Evolutionary conservation across 331 rosid genomes (phyloP).

Genomic region (Stylosanthes scabra): DNA sequence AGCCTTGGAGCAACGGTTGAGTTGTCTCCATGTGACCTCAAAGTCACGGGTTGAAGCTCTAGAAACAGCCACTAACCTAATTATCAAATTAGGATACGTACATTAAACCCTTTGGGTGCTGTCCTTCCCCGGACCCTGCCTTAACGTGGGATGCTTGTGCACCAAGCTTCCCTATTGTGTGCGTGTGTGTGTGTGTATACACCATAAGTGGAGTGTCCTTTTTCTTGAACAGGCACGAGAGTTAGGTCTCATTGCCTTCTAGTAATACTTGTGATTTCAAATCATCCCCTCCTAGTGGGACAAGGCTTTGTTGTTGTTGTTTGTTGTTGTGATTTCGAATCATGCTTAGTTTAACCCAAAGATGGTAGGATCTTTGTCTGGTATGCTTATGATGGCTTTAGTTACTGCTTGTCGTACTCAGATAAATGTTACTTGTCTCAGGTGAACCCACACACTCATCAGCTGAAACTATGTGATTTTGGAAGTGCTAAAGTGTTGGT

Average conservation of each 20-base stretch:
- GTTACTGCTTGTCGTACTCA: slow-evolving; percentile 35
- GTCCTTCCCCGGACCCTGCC: too few species aligned
- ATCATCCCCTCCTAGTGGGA: too few species aligned
- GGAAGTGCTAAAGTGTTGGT: slow-evolving; percentile 96
- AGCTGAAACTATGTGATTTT: slow-evolving; percentile 90
- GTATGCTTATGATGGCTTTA: slow-evolving; percentile 23
- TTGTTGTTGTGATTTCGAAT: neutral
- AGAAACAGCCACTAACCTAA: too few species aligned
- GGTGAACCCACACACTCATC: slow-evolving; percentile 97
- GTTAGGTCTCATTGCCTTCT: slow-evolving; percentile 1
- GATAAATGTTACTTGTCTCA: slow-evolving; percentile 47
- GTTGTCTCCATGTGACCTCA: too few species aligned
- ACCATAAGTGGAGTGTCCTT: neutral
- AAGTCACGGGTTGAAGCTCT: too few species aligned
- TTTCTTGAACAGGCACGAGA: neutral
- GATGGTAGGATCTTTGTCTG: slow-evolving; percentile 11
- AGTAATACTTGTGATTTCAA: neutral
- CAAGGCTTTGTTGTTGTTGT: too few species aligned
- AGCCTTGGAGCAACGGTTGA: neutral
- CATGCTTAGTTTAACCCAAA: slow-evolving; percentile 25
- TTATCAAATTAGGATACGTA: too few species aligned
- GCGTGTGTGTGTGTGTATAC: too few species aligned
- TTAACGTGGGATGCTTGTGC: too few species aligned
- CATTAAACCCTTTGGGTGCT: too few species aligned
- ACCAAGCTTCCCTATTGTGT: too few species aligned